phyloP scores from a whole-genome alignment of 1,284 basidiomycete species.

The Bjerkandera adusta region DNA sequence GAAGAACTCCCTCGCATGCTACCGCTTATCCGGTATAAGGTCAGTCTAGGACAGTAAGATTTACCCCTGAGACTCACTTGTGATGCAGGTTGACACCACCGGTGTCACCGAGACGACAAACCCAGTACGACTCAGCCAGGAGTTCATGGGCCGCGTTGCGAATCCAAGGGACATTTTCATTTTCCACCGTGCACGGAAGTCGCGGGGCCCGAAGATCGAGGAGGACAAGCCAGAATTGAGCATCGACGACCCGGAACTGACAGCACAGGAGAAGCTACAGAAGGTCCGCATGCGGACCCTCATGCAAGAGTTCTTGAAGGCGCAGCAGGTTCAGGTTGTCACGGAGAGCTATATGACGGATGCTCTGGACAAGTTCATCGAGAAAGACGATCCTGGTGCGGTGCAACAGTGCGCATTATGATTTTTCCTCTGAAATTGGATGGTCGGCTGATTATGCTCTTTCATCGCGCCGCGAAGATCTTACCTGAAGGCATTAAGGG shows the following conservation, averaged over 20 bases:
- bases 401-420: constrained; percentile 70
- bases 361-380: constrained; percentile 91
- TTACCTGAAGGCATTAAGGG: not conserved
- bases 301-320: constrained; percentile 85
- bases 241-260: constrained; percentile 71
- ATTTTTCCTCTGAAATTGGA: not conserved
- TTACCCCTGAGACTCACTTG: not conserved
- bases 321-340: constrained; percentile 86
- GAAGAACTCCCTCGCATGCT: constrained; percentile 71
- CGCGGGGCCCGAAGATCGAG: constrained; percentile 47
- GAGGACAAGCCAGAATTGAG: constrained; percentile 72
- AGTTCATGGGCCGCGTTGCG: constrained; percentile 88
- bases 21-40: constrained; percentile 88
- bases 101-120: constrained; percentile 90
- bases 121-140: constrained; percentile 94
- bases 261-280: constrained; percentile 62
- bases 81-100: constrained; percentile 80
- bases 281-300: constrained; percentile 74
- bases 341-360: constrained; percentile 87
- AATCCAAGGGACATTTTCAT: constrained; percentile 93
- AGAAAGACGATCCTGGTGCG: constrained; percentile 92
- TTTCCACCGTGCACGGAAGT: constrained; percentile 80
- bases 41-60: constrained; percentile 25
- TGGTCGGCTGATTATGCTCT: not conserved
- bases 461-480: not conserved